Evolutionary conservation across 1,284 basidiomycete species (phyloP).

Genomic region (Psilocybe mexicana): DNA sequence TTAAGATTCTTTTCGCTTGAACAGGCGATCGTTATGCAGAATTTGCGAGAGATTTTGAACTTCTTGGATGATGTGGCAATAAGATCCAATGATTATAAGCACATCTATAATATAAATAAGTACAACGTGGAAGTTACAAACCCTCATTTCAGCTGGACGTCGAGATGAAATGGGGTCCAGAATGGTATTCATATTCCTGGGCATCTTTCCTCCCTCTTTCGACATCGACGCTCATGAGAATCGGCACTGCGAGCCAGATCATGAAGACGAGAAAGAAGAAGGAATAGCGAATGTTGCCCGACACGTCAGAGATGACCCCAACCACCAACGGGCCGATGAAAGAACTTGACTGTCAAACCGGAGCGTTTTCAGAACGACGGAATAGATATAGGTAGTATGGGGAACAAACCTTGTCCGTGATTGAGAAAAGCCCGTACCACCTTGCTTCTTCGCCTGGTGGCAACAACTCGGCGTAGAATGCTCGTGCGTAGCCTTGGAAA

Average conservation of each 20-base stretch:
- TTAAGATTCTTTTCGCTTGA: too few relatives aligned
- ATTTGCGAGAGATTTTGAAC: too few relatives aligned
- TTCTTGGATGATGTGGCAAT: too few relatives aligned
- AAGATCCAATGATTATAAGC: too few relatives aligned
- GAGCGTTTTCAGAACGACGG: neutral
- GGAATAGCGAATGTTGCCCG: constrained; percentile 86
- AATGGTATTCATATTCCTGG: constrained; percentile 42
- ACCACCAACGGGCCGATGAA: constrained; percentile 89
- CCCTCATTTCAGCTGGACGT: neutral
- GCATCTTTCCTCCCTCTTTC: constrained; percentile 70
- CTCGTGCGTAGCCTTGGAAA: constrained; percentile 80
- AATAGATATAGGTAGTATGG: neutral
- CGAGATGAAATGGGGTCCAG: neutral
- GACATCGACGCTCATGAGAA: constrained; percentile 71
- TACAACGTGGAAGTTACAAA: too few relatives aligned
- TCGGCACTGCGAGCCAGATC: constrained; percentile 78
- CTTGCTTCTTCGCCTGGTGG: constrained; percentile 79
- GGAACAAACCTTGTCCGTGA: constrained; percentile 75
- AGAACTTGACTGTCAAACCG: constrained; percentile 64
- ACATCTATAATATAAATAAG: too few relatives aligned
- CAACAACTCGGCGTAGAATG: constrained; percentile 76
- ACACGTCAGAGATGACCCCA: constrained; percentile 81
- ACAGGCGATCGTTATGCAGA: too few relatives aligned
- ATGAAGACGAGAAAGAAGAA: constrained; percentile 86
- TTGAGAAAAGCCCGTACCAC: constrained; percentile 84